phyloP scores from a whole-genome alignment of 2,329 filamentous ascomycete genomes.

The Pseudogymnoascus sp. region DNA sequence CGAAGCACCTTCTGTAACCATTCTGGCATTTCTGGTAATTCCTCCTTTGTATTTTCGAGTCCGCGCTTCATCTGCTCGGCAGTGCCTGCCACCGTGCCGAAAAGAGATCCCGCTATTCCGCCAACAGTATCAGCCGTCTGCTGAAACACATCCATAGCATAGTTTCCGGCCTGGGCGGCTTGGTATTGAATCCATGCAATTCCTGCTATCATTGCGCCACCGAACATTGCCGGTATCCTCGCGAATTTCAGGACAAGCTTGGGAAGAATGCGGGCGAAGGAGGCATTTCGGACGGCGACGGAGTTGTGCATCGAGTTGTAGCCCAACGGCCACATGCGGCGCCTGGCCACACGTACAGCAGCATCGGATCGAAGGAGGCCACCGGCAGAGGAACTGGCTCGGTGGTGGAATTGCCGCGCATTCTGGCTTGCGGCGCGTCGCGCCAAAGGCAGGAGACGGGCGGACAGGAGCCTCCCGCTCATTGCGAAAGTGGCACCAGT shows the following conservation, averaged over 20 bases:
- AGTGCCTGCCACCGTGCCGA: conserved; percentile 66
- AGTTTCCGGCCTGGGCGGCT: conserved; percentile 74
- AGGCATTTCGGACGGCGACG: conserved; percentile 56
- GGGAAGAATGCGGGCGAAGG: conserved; percentile 64
- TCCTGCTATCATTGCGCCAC: conserved; percentile 77
- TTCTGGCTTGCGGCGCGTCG: conserved; percentile 49
- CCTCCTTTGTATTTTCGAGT: conserved; percentile 79
- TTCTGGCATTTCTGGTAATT: conserved; percentile 55
- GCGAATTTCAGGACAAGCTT: conserved; percentile 86
- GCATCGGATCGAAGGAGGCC: conserved; percentile 63
- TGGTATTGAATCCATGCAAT: conserved; percentile 95
- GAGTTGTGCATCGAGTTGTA: conserved; percentile 78
- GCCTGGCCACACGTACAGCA: conserved; percentile 52
- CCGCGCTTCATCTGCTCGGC: conserved; percentile 73
- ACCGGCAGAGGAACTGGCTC: conserved; percentile 51
- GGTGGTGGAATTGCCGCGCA: conserved; percentile 57
- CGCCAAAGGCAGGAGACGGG: conserved; percentile 61
- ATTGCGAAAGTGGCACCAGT: conserved; percentile 22
- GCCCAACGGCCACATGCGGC: conserved; percentile 69
- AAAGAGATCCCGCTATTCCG: conserved; percentile 60
- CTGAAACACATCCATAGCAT: conserved; percentile 68
- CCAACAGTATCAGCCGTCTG: conserved; percentile 66
- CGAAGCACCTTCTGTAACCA: conserved; percentile 74
- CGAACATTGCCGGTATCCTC: conserved; percentile 84
- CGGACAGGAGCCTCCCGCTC: conserved; percentile 58